Percentiles rank a stretch among this genome's conserved stretches.
Conservation (phyloP, 495 filamentous ascomycete genomes). For the Podospora pseudocomata region DNA sequence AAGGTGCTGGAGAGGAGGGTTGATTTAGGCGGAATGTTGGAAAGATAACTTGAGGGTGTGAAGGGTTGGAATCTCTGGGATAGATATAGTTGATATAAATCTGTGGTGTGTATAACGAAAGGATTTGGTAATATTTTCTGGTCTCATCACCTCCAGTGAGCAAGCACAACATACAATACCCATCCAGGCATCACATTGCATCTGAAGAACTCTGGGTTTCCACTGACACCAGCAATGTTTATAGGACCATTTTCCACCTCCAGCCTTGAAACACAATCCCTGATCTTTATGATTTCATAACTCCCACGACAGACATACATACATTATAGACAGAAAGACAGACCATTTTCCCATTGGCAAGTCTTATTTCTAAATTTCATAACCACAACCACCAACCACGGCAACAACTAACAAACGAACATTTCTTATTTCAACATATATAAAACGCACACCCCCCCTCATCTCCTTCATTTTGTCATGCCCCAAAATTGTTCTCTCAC, state of each 20-base stretch:
- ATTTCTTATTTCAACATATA: not conserved
- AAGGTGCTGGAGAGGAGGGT: no score
- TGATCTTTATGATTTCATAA: not conserved
- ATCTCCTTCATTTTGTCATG: not conserved
- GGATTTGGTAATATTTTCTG: not conserved
- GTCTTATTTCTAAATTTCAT: not conserved
- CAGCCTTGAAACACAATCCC: not conserved
- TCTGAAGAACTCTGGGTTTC: not conserved
- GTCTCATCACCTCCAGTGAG: not conserved
- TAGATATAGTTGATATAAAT: not conserved
- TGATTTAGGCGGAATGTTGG: no score
- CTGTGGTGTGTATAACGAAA: not conserved
- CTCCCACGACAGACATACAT: not conserved
- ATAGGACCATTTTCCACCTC: not conserved
- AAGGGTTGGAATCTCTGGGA: not conserved
- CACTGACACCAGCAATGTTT: not conserved
- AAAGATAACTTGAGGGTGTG: no score
- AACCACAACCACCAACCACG: no score
- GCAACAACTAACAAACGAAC: not conserved
- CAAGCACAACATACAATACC: not conserved
- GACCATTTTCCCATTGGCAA: not conserved
- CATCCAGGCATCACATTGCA: no score
- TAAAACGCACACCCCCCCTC: not conserved
- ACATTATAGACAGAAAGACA: not conserved
- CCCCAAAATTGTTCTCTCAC: conserved; percentile 27